Conservation (phyloP, 2,329 filamentous ascomycete species). For the Neocatenulostroma microsporum region DNA sequence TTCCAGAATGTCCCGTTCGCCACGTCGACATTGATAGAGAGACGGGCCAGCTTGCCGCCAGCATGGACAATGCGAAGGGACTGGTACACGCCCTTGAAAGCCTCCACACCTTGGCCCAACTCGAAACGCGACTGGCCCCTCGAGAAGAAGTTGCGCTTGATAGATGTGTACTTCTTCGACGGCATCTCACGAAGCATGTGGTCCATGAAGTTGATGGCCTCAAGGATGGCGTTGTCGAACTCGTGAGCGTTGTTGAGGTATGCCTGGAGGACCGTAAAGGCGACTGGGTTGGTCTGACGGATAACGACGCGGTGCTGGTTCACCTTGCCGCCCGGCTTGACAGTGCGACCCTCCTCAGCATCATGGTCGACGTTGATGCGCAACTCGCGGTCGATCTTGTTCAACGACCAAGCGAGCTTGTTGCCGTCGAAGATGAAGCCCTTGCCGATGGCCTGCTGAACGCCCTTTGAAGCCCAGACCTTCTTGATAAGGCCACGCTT, state of each 20-base stretch:
- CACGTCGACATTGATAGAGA: slow-evolving; percentile 83
- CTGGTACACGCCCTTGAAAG: slow-evolving; percentile 82
- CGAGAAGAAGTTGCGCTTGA: slow-evolving; percentile 79
- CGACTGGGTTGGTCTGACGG: slow-evolving; percentile 57
- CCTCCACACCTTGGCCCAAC: slow-evolving; percentile 62
- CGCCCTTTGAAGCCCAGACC: slow-evolving; percentile 60
- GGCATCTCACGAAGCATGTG: slow-evolving; percentile 80
- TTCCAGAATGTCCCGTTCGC: slow-evolving; percentile 87
- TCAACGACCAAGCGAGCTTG: slow-evolving; percentile 71
- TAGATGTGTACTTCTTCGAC: slow-evolving; percentile 55
- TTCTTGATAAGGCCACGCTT: slow-evolving; percentile 64
- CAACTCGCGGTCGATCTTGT: slow-evolving; percentile 25
- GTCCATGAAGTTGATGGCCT: slow-evolving; percentile 84
- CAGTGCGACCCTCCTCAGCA: slow-evolving; percentile 46
- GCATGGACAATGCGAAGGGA: slow-evolving; percentile 67
- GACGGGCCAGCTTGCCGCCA: slow-evolving; percentile 43
- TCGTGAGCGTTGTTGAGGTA: slow-evolving; percentile 57
- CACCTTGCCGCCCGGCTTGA: slow-evolving; percentile 22
- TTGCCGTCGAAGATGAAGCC: slow-evolving; percentile 74
- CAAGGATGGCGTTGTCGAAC: slow-evolving; percentile 61
- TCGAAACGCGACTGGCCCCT: slow-evolving; percentile 40
- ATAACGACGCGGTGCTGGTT: slow-evolving; percentile 57
- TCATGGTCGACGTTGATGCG: slow-evolving; percentile 64
- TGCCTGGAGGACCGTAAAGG: slow-evolving; percentile 55
- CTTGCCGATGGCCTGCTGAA: slow-evolving; percentile 49